Conservation (phyloP, 768 basidiomycete genomes). For the Xerocomus brunneocitrinus region DNA sequence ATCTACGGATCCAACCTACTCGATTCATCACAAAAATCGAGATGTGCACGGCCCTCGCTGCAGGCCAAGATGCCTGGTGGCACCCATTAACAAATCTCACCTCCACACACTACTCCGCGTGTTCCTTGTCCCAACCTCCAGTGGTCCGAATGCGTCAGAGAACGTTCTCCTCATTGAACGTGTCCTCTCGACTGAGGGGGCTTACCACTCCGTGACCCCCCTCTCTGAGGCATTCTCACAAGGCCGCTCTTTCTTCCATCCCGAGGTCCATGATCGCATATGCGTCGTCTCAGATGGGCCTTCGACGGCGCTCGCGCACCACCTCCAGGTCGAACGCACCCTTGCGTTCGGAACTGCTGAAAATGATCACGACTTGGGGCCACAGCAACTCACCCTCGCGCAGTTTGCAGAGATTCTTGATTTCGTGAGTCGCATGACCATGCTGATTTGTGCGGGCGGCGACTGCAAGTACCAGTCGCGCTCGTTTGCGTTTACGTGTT, state of each 20-base stretch:
- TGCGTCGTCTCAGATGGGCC: not conserved
- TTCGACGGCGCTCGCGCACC: not conserved
- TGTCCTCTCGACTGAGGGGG: not conserved
- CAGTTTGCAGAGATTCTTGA: slow-evolving; percentile 5
- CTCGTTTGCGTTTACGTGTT: slow-evolving; percentile 8
- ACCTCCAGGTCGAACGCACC: slow-evolving; percentile 10
- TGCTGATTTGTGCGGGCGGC: slow-evolving; percentile 4
- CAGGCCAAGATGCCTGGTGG: not conserved
- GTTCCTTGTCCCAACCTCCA: not conserved
- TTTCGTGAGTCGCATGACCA: slow-evolving; percentile 6
- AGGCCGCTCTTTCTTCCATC: slow-evolving; percentile 1
- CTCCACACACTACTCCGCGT: slow-evolving; percentile 7
- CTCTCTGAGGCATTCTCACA: not conserved
- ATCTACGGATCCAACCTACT: not conserved
- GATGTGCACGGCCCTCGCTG: slow-evolving; percentile 3
- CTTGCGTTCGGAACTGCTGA: not conserved
- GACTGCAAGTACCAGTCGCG: slow-evolving; percentile 12
- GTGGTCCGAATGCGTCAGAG: not conserved
- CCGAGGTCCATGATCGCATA: slow-evolving; percentile 9
- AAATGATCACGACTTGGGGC: not conserved
- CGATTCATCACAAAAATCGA: slow-evolving; percentile 9
- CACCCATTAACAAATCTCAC: not conserved
- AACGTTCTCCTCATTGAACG: not conserved
- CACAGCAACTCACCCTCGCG: not conserved
- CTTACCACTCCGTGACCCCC: slow-evolving; percentile 2